Conservation (phyloP, 192 early-diverging fungal species). For the Coemansia sp. region DNA sequence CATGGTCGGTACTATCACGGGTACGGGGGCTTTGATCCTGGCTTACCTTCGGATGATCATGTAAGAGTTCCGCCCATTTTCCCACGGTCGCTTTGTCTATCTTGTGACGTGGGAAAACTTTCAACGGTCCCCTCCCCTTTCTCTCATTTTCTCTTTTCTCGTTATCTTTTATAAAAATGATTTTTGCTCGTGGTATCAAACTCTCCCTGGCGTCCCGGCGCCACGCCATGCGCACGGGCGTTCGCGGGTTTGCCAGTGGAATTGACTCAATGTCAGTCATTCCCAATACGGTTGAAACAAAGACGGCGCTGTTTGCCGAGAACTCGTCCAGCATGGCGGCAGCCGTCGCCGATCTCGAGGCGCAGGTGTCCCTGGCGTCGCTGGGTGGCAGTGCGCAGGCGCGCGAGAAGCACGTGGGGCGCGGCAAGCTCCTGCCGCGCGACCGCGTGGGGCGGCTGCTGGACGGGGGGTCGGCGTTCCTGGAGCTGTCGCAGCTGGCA, state of each 20-base stretch:
- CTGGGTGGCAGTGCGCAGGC: constrained; percentile 82
- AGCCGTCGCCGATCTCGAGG: constrained; percentile 34
- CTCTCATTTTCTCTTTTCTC: background rate
- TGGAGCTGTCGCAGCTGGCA: constrained; percentile 94
- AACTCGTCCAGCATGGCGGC: constrained; percentile 37
- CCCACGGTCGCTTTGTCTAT: constrained; percentile 1
- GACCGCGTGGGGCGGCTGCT: constrained; percentile 60
- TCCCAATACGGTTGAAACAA: constrained; percentile 26
- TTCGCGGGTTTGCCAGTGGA: background rate
- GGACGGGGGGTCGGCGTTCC: constrained; percentile 74
- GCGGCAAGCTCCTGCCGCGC: constrained; percentile 88
- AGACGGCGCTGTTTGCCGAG: constrained; percentile 35
- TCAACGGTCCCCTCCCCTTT: background rate
- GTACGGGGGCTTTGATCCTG: constrained; percentile 76
- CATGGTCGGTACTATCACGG: constrained; percentile 82
- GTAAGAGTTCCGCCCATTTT: constrained; percentile 16
- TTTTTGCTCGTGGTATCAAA: background rate
- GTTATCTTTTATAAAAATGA: background rate
- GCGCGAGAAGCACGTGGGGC: constrained; percentile 75
- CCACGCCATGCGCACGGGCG: background rate
- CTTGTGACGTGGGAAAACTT: background rate
- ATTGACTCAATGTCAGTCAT: constrained; percentile 34
- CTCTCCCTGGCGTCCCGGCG: background rate
- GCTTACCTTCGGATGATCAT: constrained; percentile 55
- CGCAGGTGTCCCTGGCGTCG: constrained; percentile 17